phyloP scores from a whole-genome alignment of 768 basidiomycete genomes.

The Agaricus sinodeliciosus region DNA sequence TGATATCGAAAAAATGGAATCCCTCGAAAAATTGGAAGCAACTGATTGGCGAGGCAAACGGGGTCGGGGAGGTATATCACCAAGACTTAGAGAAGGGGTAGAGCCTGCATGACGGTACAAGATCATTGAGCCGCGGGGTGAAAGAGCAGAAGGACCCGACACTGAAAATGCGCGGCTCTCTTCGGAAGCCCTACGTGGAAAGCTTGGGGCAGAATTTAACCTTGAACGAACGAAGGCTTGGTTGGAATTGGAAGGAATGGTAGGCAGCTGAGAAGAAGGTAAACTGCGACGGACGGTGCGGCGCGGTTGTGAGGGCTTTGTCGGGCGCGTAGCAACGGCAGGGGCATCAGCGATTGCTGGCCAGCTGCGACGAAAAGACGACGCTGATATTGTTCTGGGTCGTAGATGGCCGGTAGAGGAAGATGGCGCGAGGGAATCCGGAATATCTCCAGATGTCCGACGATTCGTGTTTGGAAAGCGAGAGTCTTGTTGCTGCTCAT shows the following conservation, averaged over 20 bases:
- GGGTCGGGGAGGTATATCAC: not conserved
- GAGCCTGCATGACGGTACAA: constrained; percentile 23
- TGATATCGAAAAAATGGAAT: constrained; percentile 20
- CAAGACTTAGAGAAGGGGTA: not conserved
- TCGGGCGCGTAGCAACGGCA: not conserved
- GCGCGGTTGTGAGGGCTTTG: not conserved
- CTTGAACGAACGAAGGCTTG: not conserved
- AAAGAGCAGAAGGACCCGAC: constrained; percentile 11
- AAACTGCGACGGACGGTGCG: constrained; percentile 3
- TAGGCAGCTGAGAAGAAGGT: constrained; percentile 3
- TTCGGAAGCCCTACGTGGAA: constrained; percentile 4
- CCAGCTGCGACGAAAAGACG: no score
- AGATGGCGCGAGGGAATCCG: no score
- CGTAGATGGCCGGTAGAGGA: no score
- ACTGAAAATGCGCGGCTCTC: constrained; percentile 10
- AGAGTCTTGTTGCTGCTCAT: no score
- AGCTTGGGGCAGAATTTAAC: not conserved
- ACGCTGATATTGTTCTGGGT: no score
- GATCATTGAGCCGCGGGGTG: constrained; percentile 26
- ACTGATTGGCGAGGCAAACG: constrained; percentile 15
- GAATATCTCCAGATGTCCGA: no score
- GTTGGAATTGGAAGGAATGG: not conserved
- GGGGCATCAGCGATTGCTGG: not conserved
- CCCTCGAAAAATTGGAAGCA: constrained; percentile 20
- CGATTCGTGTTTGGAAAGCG: no score